Percentiles rank a stretch among this genome's conserved stretches.
Evolutionary conservation across 106 monocot genomes (phyloP).

Genomic region (Dendrobium chrysotoxum): DNA sequence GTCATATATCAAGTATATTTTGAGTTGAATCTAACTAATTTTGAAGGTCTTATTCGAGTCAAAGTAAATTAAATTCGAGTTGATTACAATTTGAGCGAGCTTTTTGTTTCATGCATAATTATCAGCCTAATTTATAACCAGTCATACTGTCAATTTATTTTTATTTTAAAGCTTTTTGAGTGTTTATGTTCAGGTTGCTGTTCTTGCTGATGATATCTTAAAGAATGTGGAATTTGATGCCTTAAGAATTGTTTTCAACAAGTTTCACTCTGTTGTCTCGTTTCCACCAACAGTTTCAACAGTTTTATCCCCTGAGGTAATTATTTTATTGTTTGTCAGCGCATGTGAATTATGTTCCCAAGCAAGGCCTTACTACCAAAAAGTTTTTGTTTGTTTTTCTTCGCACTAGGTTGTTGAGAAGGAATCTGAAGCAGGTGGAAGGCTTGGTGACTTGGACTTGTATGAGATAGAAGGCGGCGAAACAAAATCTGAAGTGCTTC

Average conservation of each 20-base stretch:
- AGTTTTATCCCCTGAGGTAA: conserved; percentile 86
- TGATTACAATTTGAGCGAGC: too few relatives aligned
- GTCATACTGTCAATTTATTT: background rate
- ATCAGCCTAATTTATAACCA: background rate
- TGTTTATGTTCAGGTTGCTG: conserved; percentile 53
- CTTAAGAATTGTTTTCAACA: conserved; percentile 80
- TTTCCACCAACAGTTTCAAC: conserved; percentile 84
- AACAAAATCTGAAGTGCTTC: conserved; percentile 92
- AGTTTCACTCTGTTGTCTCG: conserved; percentile 73
- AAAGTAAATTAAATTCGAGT: too few relatives aligned
- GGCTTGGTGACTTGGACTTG: conserved; percentile 68
- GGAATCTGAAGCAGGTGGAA: conserved; percentile 81
- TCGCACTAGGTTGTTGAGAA: conserved; percentile 48
- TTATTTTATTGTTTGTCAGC: background rate
- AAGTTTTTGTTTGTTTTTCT: conserved; percentile 7
- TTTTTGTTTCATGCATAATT: background rate
- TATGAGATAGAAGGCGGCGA: conserved; percentile 98
- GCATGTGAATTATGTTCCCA: background rate
- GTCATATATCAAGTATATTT: too few relatives aligned
- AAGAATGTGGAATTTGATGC: conserved; percentile 95
- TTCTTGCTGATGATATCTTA: conserved; percentile 88
- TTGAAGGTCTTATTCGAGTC: too few relatives aligned
- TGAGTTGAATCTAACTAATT: too few relatives aligned
- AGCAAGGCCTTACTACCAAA: background rate
- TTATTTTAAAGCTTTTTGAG: background rate